A percentile compares a stretch with the other conserved stretches of the same genome.
Evolutionary conservation across 306 rosid species (phyloP).

Genomic region (Gynostemma pentaphyllum): DNA sequence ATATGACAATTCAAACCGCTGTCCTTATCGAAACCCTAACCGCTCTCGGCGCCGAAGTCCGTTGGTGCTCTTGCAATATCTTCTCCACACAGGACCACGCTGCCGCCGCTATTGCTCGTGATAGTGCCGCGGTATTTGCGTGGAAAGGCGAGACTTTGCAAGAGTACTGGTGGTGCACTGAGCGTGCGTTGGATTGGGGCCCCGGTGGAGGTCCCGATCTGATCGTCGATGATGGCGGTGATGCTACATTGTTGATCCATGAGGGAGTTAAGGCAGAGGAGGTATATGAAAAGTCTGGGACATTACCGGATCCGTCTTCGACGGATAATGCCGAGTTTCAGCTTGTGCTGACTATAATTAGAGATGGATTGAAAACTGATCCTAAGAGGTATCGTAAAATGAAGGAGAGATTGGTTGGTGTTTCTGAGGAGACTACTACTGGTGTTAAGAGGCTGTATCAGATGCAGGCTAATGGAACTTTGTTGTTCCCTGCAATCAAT

Average conservation of each 20-base stretch:
- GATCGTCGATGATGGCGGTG: conserved; percentile 92
- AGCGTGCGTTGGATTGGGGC: conserved; percentile 89
- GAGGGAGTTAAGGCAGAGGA: conserved; percentile 93
- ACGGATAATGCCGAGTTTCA: conserved; percentile 79
- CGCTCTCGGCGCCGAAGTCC: conserved; percentile 90
- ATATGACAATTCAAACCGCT: conserved; percentile 96
- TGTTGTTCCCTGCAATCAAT: conserved; percentile 89
- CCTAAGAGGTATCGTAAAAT: conserved; percentile 87
- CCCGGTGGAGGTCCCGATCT: conserved; percentile 84
- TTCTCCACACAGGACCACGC: conserved; percentile 98
- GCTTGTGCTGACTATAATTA: conserved; percentile 55
- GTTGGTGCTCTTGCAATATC: conserved; percentile 96
- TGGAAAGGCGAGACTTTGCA: conserved; percentile 97
- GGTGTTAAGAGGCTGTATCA: conserved; percentile 98
- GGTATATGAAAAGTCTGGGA: conserved; percentile 40
- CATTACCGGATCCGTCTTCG: conserved; percentile 53
- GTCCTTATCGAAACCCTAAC: conserved; percentile 94
- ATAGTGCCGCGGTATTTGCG: conserved; percentile 79
- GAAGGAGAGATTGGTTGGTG: conserved; percentile 82
- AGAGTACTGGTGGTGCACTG: conserved; percentile 99
- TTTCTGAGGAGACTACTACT: conserved; percentile 93
- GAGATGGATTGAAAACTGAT: conserved; percentile 65
- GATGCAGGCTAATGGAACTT: conserved; percentile 65
- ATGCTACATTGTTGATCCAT: conserved; percentile 65
- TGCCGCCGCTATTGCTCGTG: conserved; percentile 89